These are phyloP conservation scores for Apiotrichum siamense DNA, from an alignment of 1,284 basidiomycete species.

Conservation along the genomic window DNA sequence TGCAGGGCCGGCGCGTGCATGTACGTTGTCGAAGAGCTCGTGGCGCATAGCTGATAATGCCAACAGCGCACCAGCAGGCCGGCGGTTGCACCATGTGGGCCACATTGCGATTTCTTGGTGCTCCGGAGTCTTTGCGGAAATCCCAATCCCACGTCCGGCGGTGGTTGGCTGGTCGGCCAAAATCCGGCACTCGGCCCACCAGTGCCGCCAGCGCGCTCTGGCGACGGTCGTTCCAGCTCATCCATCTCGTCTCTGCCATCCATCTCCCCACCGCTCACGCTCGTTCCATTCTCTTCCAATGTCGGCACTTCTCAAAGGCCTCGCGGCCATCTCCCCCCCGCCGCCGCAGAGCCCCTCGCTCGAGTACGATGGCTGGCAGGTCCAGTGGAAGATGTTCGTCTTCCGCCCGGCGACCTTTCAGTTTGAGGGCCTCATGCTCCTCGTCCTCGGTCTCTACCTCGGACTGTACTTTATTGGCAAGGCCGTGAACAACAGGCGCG, in stretches of 20 bases:
- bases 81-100: too few relatives aligned
- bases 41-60: too few relatives aligned
- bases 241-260: not conserved
- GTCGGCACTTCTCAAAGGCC: slow-evolving; percentile 46
- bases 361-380: slow-evolving; percentile 61
- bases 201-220: too few relatives aligned
- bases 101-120: too few relatives aligned
- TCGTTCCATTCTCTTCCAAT: slow-evolving; percentile 12
- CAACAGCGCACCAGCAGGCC: too few relatives aligned
- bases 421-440: slow-evolving; percentile 58
- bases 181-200: too few relatives aligned
- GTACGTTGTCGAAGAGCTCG: too few relatives aligned
- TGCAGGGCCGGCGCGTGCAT: too few relatives aligned
- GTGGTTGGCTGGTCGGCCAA: too few relatives aligned
- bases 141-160: too few relatives aligned
- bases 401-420: slow-evolving; percentile 76
- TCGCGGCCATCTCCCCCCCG: slow-evolving; percentile 53
- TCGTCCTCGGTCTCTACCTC: slow-evolving; percentile 49
- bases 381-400: slow-evolving; percentile 64
- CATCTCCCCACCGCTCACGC: not conserved
- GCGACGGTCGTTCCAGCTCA: too few relatives aligned
- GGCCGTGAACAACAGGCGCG: slow-evolving; percentile 31
- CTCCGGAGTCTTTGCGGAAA: too few relatives aligned
- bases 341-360: slow-evolving; percentile 27
- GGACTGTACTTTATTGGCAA: slow-evolving; percentile 38